Conservation (phyloP, 2,329 filamentous ascomycete genomes). For the Cladosporium austrohemisphaericum region DNA sequence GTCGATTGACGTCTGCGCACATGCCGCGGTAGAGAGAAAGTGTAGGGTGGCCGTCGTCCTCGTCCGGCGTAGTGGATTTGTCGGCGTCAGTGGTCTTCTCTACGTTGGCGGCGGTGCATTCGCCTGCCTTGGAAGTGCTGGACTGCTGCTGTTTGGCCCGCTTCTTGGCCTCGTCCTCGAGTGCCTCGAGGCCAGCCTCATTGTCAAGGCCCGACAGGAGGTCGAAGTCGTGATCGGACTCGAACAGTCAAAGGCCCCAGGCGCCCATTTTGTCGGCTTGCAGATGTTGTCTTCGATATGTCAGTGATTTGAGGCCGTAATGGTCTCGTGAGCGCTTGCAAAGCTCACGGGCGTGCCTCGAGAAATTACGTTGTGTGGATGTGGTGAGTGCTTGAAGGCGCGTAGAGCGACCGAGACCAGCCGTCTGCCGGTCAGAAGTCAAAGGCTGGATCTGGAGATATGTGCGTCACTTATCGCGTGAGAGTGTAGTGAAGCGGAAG, state of each 20-base stretch:
- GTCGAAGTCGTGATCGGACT: constrained; percentile 21
- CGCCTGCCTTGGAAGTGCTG: background rate
- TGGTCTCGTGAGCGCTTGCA: too few species aligned
- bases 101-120: background rate
- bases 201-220: background rate
- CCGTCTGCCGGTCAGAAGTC: too few species aligned
- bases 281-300: too few species aligned
- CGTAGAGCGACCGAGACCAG: too few species aligned
- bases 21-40: constrained; percentile 11
- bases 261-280: constrained; percentile 16
- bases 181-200: constrained; percentile 9
- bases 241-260: constrained; percentile 19
- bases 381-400: too few species aligned
- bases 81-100: too few species aligned
- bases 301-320: too few species aligned
- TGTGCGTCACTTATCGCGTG: too few species aligned
- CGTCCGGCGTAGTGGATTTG: background rate
- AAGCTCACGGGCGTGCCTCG: too few species aligned
- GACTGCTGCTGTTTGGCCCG: background rate
- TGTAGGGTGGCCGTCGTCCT: background rate
- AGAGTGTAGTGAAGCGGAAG: too few species aligned
- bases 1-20: constrained; percentile 11
- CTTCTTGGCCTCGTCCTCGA: constrained; percentile 6
- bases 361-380: too few species aligned
- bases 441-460: too few species aligned